Conservation (phyloP, 225 moss, liverwort and hornwort genomes). For the Bryum argenteum region DNA sequence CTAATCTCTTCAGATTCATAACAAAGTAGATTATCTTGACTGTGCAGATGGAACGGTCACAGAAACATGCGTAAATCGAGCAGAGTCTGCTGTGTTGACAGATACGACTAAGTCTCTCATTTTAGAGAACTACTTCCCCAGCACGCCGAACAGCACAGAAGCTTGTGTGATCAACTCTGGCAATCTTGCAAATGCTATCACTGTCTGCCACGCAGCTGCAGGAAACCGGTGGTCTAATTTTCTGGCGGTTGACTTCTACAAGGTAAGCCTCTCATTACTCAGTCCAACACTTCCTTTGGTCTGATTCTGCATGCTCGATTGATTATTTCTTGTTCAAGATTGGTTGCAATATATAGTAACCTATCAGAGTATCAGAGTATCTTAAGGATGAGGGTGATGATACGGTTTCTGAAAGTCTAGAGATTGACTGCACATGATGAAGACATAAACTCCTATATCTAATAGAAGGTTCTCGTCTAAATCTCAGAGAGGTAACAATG, state of each 20-base stretch:
- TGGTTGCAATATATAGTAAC: not conserved
- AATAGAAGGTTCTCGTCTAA: constrained; percentile 4
- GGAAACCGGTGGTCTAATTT: constrained; percentile 91
- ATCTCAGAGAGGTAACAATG: constrained; percentile 49
- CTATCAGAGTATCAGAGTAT: too few relatives aligned
- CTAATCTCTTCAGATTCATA: not conserved
- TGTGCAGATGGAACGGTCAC: constrained; percentile 64
- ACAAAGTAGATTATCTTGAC: not conserved
- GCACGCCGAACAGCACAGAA: constrained; percentile 40
- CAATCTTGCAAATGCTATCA: constrained; percentile 53
- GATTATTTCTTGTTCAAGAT: not conserved
- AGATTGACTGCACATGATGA: not conserved
- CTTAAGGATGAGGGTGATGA: not conserved
- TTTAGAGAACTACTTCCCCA: constrained; percentile 78
- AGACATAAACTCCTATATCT: constrained; percentile 1
- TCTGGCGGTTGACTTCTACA: constrained; percentile 86
- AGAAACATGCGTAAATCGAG: constrained; percentile 69
- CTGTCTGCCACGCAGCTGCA: constrained; percentile 69
- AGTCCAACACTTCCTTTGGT: not conserved
- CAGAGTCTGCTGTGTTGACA: constrained; percentile 68
- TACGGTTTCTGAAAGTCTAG: not conserved
- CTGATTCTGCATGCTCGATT: not conserved
- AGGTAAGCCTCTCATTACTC: constrained; percentile 47
- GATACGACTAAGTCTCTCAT: constrained; percentile 66
- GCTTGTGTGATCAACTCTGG: constrained; percentile 71